Evolutionary conservation across 768 basidiomycete genomes (phyloP).

Genomic region (Sutorius australiensis): DNA sequence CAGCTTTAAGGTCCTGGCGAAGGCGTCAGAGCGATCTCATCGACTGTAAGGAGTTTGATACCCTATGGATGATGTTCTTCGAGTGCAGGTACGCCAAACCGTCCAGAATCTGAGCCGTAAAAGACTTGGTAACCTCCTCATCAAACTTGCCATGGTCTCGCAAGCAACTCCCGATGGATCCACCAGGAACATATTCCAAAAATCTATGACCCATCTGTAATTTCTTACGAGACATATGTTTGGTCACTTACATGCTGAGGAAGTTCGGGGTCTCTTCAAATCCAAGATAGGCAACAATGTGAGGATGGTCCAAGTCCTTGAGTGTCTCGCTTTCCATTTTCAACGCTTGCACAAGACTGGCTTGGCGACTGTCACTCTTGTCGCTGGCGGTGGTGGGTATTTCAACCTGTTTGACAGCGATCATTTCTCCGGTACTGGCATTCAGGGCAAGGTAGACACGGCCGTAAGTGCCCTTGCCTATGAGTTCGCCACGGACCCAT

Average conservation of each 20-base stretch:
- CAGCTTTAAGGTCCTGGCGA: slow-evolving; percentile 87
- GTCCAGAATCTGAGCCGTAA: slow-evolving; percentile 85
- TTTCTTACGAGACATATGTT: not conserved
- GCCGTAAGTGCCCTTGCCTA: slow-evolving; percentile 96
- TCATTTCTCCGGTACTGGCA: slow-evolving; percentile 96
- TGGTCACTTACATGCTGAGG: slow-evolving; percentile 78
- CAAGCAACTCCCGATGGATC: slow-evolving; percentile 87
- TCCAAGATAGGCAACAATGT: slow-evolving; percentile 97
- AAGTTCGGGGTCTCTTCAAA: slow-evolving; percentile 86
- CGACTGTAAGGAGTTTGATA: slow-evolving; percentile 31
- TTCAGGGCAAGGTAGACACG: slow-evolving; percentile 95
- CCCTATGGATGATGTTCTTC: slow-evolving; percentile 88
- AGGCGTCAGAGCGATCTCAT: slow-evolving; percentile 6
- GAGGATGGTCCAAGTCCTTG: slow-evolving; percentile 93
- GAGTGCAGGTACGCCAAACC: slow-evolving; percentile 93
- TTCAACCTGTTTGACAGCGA: slow-evolving; percentile 99
- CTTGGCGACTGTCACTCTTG: slow-evolving; percentile 81
- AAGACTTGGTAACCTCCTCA: slow-evolving; percentile 88
- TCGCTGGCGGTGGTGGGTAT: slow-evolving; percentile 89
- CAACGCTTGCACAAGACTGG: slow-evolving; percentile 83
- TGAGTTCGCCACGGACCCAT: slow-evolving; percentile 97
- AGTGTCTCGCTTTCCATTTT: slow-evolving; percentile 95
- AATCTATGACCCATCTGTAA: slow-evolving; percentile 57
- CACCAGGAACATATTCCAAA: slow-evolving; percentile 98
- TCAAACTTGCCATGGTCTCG: slow-evolving; percentile 91